phyloP scores from a whole-genome alignment of 2,329 filamentous ascomycete species.

The Calonectria ilicicola region DNA sequence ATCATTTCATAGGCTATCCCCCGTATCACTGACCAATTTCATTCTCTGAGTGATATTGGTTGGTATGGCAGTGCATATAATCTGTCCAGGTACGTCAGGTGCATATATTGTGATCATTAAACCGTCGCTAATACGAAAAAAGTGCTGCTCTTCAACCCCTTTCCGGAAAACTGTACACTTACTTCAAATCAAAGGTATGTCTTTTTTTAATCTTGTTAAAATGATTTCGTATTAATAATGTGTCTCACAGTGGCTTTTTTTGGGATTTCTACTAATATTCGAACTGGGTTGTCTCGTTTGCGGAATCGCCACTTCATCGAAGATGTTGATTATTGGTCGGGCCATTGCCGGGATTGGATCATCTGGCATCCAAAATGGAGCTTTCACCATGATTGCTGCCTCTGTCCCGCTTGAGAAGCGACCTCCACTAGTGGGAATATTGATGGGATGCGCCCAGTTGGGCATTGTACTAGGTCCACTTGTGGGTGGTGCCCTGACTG shows the following conservation, averaged over 20 bases:
- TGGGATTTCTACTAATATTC: slow-evolving; percentile 47
- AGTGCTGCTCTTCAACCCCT: slow-evolving; percentile 64
- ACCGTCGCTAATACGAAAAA: slow-evolving; percentile 43
- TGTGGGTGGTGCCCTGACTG: slow-evolving; percentile 56
- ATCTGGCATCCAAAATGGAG: slow-evolving; percentile 56
- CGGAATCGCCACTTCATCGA: slow-evolving; percentile 56
- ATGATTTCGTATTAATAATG: slow-evolving; percentile 40
- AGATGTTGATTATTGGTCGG: slow-evolving; percentile 62
- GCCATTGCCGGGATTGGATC: slow-evolving; percentile 61
- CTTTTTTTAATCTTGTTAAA: slow-evolving; percentile 45
- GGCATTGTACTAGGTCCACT: slow-evolving; percentile 61
- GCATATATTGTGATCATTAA: neutral
- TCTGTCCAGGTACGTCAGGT: slow-evolving; percentile 52
- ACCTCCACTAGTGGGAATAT: slow-evolving; percentile 43
- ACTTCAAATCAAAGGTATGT: slow-evolving; percentile 40
- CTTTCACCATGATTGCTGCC: slow-evolving; percentile 48
- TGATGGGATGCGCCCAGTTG: slow-evolving; percentile 52
- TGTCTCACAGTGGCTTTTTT: slow-evolving; percentile 41
- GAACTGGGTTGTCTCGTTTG: slow-evolving; percentile 60
- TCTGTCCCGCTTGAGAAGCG: slow-evolving; percentile 44
- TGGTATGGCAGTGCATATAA: slow-evolving; percentile 67
- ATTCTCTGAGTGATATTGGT: slow-evolving; percentile 64
- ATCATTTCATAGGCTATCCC: slow-evolving; percentile 55
- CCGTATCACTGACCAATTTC: slow-evolving; percentile 62
- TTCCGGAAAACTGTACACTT: slow-evolving; percentile 63